Base-by-base conservation (phyloP, 768 basidiomycete genomes). In the Cyclocybe aegerita region DNA sequence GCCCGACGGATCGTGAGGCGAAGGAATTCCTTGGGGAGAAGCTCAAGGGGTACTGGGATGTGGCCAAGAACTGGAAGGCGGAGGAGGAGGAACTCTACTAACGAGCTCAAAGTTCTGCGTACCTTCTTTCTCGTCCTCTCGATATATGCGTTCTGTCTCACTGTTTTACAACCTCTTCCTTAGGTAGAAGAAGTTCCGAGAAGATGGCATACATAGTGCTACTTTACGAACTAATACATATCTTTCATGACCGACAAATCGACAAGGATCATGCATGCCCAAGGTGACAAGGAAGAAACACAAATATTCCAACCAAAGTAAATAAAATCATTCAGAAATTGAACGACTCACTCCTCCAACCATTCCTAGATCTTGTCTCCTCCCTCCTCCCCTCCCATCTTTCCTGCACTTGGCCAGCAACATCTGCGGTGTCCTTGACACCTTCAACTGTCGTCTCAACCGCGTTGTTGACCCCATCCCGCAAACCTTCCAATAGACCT, bases 21-120 rank as follows among this genome's bases (percentile, higher is more conserved):
- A 90, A 90, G 69, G 95, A 97, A 58, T 76, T 82, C 43, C 75
- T 98, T 23, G 95, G 95, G 1, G 78, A 82, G 51, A 93, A 85
- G 76, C 66, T 93, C 68, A 85, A 86, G 42, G 90, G 92, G 0
- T 90, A 93, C 65, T 98, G 95, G 95, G 96, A 98, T 66, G 81
- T 90, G 68, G 85, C 93, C 29, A 97, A 94, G 82, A 88, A 90
- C 61, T 92, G 86, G 82, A 89, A 82, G 65, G 79, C 83, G 4
- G 86, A 89, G 66, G 90, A 93, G 47, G 88, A 90, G 57, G 87
- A 90, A 50, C 56, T 84, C 59, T 81, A 83, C 60, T 86, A 64
- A 70, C 23, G 23, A 23, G 4, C 23, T 23, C 23, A 23, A 23
- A 23, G 23, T 23, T 23, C 23, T 60, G 32, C 35, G 11, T 39